Evolutionary conservation across 805 yeast genomes (phyloP).

Genomic region (Hanseniaspora singularis): DNA sequence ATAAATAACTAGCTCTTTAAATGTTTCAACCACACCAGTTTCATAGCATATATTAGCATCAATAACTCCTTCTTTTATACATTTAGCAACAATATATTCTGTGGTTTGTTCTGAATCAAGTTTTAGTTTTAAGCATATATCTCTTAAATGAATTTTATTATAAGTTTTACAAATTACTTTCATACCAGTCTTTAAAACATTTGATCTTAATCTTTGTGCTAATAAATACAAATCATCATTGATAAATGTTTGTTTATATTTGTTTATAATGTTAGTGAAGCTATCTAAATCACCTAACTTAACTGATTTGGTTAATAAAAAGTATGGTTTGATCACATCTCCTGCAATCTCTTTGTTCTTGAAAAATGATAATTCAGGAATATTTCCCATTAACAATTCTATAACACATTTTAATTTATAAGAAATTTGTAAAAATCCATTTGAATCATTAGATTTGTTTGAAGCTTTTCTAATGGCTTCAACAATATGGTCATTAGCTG

Average conservation of each 20-base stretch:
- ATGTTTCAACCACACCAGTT: constrained; percentile 80
- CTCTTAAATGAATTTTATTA: constrained; percentile 80
- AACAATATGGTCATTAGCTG: constrained; percentile 78
- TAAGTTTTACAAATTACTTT: constrained; percentile 84
- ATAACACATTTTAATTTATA: constrained; percentile 78
- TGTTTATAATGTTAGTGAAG: constrained; percentile 58
- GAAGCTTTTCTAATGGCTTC: constrained; percentile 97
- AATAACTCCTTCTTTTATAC: constrained; percentile 93
- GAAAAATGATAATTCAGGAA: constrained; percentile 80
- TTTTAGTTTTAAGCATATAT: constrained; percentile 82
- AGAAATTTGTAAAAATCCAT: constrained; percentile 82
- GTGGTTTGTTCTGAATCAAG: constrained; percentile 91
- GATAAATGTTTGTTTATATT: constrained; percentile 50
- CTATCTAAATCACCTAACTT: constrained; percentile 77
- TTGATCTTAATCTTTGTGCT: constrained; percentile 82
- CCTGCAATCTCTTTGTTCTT: constrained; percentile 45
- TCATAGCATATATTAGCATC: constrained; percentile 90
- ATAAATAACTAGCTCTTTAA: constrained; percentile 75
- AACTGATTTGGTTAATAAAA: constrained; percentile 81
- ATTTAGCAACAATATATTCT: constrained; percentile 92
- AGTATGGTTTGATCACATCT: constrained; percentile 62
- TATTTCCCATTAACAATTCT: constrained; percentile 90
- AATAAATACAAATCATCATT: constrained; percentile 73
- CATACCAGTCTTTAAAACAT: constrained; percentile 95
- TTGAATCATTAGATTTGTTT: constrained; percentile 59